A percentile compares a stretch with the other conserved stretches of the same genome.
Evolutionary conservation across 371 early-diverging fungal genomes (phyloP).

Genomic region (Rhizopus sp.): DNA sequence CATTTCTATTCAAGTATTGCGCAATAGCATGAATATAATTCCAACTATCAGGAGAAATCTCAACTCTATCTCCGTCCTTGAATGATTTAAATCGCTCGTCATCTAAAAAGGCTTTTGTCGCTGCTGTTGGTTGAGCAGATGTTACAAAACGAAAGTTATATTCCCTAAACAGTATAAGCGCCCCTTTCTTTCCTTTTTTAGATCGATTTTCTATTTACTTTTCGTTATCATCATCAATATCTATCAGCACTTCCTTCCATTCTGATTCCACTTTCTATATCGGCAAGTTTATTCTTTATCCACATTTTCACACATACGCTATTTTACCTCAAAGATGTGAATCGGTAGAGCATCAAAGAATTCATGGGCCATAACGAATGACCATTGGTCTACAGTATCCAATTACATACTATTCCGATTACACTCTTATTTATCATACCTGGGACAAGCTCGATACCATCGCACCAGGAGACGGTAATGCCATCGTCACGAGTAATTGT

Average conservation of each 20-base stretch:
- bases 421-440: slow-evolving; percentile 27
- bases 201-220: slow-evolving; percentile 34
- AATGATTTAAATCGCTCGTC: slow-evolving; percentile 43
- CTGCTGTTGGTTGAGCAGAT: slow-evolving; percentile 70
- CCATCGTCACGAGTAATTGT: slow-evolving; percentile 52
- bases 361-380: slow-evolving; percentile 87
- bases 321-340: slow-evolving; percentile 75
- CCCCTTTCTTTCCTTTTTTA: background rate
- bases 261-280: slow-evolving; percentile 68
- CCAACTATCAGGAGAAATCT: slow-evolving; percentile 84
- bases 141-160: slow-evolving; percentile 80
- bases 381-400: slow-evolving; percentile 45
- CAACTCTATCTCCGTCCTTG: slow-evolving; percentile 76
- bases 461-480: slow-evolving; percentile 71
- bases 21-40: slow-evolving; percentile 65
- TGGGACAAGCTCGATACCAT: slow-evolving; percentile 68
- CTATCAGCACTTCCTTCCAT: slow-evolving; percentile 91
- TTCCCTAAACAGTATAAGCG: slow-evolving; percentile 37
- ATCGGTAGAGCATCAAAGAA: slow-evolving; percentile 97
- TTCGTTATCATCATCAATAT: slow-evolving; percentile 68
- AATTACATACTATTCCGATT: background rate
- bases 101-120: slow-evolving; percentile 59
- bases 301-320: background rate
- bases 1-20: slow-evolving; percentile 56
- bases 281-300: background rate